Base-by-base conservation (phyloP, 2,329 filamentous ascomycete species). In the Epicoccum nigrum region DNA sequence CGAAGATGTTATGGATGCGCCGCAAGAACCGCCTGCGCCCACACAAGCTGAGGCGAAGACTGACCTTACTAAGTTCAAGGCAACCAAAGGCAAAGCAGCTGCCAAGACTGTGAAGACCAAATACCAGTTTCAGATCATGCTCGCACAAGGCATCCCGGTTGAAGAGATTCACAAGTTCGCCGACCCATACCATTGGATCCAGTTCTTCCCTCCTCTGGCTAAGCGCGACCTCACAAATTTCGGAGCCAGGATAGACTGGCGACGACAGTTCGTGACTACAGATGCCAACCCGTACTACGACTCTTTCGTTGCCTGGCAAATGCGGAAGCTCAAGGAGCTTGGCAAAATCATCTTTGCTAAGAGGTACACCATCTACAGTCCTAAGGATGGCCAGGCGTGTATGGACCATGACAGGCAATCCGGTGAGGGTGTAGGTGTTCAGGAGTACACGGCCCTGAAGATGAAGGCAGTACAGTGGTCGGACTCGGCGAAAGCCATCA, bases 201-300 rank as follows among this genome's bases (percentile, higher is more conserved):
- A 93, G 58, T 90, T 88, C 78, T 99, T 97, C 78, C 94, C 90
- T 13, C 87, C 88, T n/a, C 81, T 90, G 48, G 90, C 87, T 72
- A 84, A 87, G 69, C 80, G 83, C 54, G 91, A 99, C 72, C 80
- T 97, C 62, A 89, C 86, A 63, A 88, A 87, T 71, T 85, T 97
- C 58, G 93, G 93, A 54, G 87, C 88, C 42, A 83, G 92, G 63
- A 89, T 97, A 66, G 94, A 97, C 73, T 99, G 93, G 93, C 84
- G 93, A 68, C 83, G 94, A 72, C 88, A 89, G 30, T 90, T 99
- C 60, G 88, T 97, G 59, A 99, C 94, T 6, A 99, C 94, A 2
- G 92, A 97, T 64, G 92, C 91, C 28, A 99, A 99, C 76, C 92
- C 91, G 4, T 97, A 94, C 79, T 99, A 96, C 72, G 93, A 99